A percentile compares a stretch with the other conserved stretches of the same genome.
These are phyloP conservation scores for Orychophragmus violaceus DNA, from an alignment of 345 rosid species.

Conservation along the genomic window DNA sequence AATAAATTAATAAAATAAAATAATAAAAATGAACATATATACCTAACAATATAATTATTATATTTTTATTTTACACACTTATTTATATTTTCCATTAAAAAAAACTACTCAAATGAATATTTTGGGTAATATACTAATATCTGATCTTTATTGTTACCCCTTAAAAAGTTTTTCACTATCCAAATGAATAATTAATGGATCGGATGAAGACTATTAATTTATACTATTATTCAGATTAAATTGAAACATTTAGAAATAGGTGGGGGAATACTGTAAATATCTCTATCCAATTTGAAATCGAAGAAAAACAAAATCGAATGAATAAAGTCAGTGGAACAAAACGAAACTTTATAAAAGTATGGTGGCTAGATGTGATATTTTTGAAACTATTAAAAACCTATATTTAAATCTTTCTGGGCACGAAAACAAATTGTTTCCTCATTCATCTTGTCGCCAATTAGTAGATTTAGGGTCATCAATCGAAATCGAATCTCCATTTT, in stretches of 20 bases:
- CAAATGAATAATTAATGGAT: too few relatives aligned
- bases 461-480: background rate
- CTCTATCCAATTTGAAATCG: background rate
- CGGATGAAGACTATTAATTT: background rate
- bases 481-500: background rate
- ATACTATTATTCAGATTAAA: background rate
- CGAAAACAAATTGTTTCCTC: background rate
- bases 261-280: background rate
- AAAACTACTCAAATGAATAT: too few relatives aligned
- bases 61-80: too few relatives aligned
- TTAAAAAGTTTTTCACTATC: too few relatives aligned
- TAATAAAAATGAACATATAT: too few relatives aligned
- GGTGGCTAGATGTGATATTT: background rate
- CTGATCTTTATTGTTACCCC: too few relatives aligned
- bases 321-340: background rate
- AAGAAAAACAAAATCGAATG: background rate
- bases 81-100: too few relatives aligned
- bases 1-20: too few relatives aligned
- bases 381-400: background rate
- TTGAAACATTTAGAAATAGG: background rate
- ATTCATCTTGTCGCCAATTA: background rate
- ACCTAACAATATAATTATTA: too few relatives aligned
- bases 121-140: too few relatives aligned
- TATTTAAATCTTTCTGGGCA: background rate
- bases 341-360: background rate